Percentiles rank a stretch among this genome's conserved stretches.
These are phyloP conservation scores for Venturia effusa DNA, from an alignment of 2,329 filamentous ascomycete genomes.

Conservation along the genomic window DNA sequence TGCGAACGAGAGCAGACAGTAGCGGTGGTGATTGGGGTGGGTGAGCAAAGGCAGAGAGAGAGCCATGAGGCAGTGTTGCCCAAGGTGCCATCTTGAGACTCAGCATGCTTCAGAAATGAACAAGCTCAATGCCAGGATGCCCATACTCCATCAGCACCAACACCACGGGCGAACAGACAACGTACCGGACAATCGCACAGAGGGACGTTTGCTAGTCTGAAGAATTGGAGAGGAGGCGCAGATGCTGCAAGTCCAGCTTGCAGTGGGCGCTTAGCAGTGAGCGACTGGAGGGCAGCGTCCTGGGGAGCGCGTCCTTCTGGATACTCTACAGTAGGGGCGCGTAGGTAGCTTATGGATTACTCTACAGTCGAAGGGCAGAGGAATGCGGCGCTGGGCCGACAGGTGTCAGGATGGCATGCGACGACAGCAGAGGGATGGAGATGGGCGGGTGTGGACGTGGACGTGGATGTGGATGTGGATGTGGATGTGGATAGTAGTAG, in stretches of 20 bases:
- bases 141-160: neutral
- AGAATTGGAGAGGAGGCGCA: neutral
- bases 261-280: slow-evolving; percentile 3
- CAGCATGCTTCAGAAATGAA: neutral
- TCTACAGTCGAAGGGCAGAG: neutral
- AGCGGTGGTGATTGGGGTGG: neutral
- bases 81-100: neutral
- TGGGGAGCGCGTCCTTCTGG: neutral
- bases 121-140: slow-evolving; percentile 3
- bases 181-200: neutral
- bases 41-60: neutral
- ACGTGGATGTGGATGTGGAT: neutral
- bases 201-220: neutral
- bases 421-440: neutral
- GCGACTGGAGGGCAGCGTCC: neutral
- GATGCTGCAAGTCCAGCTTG: slow-evolving; percentile 6
- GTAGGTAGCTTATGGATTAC: slow-evolving; percentile 6
- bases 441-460: neutral
- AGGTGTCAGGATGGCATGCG: neutral
- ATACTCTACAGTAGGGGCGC: neutral
- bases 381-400: slow-evolving; percentile 3
- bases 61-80: neutral
- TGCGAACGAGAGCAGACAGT: neutral
- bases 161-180: neutral
- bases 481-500: neutral